phyloP scores from a whole-genome alignment of 331 rosid genomes.

The Rhamnella rubrinervis region DNA sequence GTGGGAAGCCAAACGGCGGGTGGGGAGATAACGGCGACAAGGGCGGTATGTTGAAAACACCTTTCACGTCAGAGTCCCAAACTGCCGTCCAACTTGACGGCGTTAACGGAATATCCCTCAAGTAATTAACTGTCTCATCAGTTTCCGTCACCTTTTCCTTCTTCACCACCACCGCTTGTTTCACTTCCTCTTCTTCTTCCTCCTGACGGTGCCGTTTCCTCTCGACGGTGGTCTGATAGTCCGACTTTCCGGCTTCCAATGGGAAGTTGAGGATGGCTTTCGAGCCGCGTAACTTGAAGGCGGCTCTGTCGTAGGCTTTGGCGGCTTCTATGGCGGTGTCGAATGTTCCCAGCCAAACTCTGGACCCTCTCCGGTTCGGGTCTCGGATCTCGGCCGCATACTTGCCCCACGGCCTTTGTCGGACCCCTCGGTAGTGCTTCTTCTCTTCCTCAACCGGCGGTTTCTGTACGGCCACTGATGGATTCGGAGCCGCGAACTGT shows the following conservation, averaged over 20 bases:
- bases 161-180: conserved; percentile 44
- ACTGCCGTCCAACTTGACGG: conserved; percentile 70
- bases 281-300: conserved; percentile 79
- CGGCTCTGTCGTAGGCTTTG: conserved; percentile 85
- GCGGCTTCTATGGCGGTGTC: conserved; percentile 89
- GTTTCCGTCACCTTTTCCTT: conserved; percentile 42
- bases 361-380: conserved; percentile 71
- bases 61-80: conserved; percentile 52
- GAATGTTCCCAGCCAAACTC: conserved; percentile 88
- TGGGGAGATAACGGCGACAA: conserved; percentile 83
- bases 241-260: conserved; percentile 45
- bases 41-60: conserved; percentile 54
- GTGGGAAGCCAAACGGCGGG: conserved; percentile 53
- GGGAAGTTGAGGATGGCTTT: conserved; percentile 91
- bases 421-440: conserved; percentile 77
- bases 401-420: conserved; percentile 91
- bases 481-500: conserved; percentile 38
- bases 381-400: conserved; percentile 89
- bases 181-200: conserved; percentile 18
- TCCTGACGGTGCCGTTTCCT: conserved; percentile 57
- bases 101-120: conserved; percentile 64
- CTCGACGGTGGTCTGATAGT: background rate
- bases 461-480: background rate
- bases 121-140: conserved; percentile 9
- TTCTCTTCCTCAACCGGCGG: conserved; percentile 27